phyloP scores from a whole-genome alignment of 805 yeast genomes.

The Candida ascalaphidarum region DNA sequence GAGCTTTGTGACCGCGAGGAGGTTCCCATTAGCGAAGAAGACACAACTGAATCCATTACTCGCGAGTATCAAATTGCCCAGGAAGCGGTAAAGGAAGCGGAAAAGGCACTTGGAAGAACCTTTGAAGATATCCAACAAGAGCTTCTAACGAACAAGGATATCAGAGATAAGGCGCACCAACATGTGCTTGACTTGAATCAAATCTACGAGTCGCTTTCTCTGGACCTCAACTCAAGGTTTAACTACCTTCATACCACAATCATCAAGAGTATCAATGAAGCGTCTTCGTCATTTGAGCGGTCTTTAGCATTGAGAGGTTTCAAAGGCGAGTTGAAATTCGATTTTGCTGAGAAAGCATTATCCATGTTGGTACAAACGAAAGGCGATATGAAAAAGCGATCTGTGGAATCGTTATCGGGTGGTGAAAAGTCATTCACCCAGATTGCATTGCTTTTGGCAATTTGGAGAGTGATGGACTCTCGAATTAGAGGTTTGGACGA shows the following conservation, averaged over 20 bases:
- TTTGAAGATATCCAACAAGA: constrained; percentile 47
- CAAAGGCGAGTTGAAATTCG: constrained; percentile 63
- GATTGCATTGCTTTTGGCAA: constrained; percentile 74
- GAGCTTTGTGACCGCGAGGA: constrained; percentile 41
- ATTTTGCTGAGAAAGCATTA: constrained; percentile 41
- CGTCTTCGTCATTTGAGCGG: constrained; percentile 39
- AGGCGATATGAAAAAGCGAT: constrained; percentile 49
- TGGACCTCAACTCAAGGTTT: constrained; percentile 23
- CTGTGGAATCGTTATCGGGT: constrained; percentile 83
- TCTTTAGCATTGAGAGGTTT: constrained; percentile 63
- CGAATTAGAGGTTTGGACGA: constrained; percentile 88
- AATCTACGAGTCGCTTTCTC: constrained; percentile 15
- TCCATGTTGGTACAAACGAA: constrained; percentile 55
- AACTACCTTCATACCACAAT: constrained; percentile 25
- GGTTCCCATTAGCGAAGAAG: constrained; percentile 29
- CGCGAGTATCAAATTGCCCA: constrained; percentile 40
- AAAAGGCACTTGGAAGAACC: constrained; percentile 43
- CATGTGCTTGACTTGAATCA: constrained; percentile 27
- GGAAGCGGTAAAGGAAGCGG: constrained; percentile 41
- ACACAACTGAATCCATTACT: constrained; percentile 40
- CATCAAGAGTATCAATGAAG: constrained; percentile 19
- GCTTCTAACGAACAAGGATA: constrained; percentile 34
- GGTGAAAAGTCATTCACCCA: constrained; percentile 96
- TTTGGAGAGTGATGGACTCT: constrained; percentile 91
- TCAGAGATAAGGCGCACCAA: constrained; percentile 32